These are phyloP conservation scores for Gymnopus androsaceus DNA, from an alignment of 1,284 basidiomycete genomes.

Conservation along the genomic window DNA sequence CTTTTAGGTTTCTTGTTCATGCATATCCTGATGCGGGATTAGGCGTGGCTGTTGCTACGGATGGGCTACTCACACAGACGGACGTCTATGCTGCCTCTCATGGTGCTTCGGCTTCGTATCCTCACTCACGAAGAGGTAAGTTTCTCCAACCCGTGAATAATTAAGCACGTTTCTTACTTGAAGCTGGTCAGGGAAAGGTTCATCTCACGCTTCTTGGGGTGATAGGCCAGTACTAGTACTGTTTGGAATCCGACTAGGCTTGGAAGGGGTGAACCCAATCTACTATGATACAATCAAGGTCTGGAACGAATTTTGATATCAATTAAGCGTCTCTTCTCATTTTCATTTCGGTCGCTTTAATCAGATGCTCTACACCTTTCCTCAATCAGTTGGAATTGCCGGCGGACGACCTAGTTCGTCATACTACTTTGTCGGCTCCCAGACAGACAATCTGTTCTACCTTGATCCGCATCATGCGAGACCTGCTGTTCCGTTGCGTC, in stretches of 20 bases:
- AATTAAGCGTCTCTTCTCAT: background rate
- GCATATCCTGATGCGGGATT: slow-evolving; percentile 82
- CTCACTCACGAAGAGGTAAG: slow-evolving; percentile 7
- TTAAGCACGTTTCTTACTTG: background rate
- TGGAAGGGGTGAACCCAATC: slow-evolving; percentile 93
- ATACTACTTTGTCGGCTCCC: slow-evolving; percentile 95
- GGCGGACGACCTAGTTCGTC: slow-evolving; percentile 94
- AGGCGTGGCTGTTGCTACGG: slow-evolving; percentile 81
- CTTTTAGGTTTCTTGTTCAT: slow-evolving; percentile 69
- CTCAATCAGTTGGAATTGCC: slow-evolving; percentile 94
- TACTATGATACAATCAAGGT: slow-evolving; percentile 96
- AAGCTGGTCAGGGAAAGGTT: slow-evolving; percentile 10
- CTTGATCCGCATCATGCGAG: slow-evolving; percentile 94
- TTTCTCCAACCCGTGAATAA: background rate
- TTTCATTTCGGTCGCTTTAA: slow-evolving; percentile 1
- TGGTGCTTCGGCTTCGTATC: slow-evolving; percentile 26
- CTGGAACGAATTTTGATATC: slow-evolving; percentile 22
- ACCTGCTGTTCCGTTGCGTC: slow-evolving; percentile 75
- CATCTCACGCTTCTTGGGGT: slow-evolving; percentile 60
- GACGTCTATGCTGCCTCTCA: slow-evolving; percentile 85
- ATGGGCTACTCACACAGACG: slow-evolving; percentile 83
- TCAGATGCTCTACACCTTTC: slow-evolving; percentile 87
- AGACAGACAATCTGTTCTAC: slow-evolving; percentile 90
- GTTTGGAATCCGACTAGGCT: slow-evolving; percentile 83
- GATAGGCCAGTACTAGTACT: slow-evolving; percentile 85